A percentile compares a stretch with the other conserved stretches of the same genome.
Evolutionary conservation across 1,284 basidiomycete species (phyloP).

Genomic region (Rhodotorula sp.): DNA sequence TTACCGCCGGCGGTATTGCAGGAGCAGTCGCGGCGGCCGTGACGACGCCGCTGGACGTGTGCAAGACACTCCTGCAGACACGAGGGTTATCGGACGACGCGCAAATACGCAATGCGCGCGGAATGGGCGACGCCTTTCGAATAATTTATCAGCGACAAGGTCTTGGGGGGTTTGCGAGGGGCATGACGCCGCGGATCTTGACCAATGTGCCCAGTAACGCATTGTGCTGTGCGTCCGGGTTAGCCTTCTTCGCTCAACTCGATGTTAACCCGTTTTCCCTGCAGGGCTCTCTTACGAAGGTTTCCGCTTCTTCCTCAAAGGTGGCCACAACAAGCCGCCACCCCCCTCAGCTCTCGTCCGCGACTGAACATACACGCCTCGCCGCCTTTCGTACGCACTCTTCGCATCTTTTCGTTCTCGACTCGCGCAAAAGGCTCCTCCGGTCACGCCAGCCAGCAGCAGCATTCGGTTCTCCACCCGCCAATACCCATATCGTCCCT

Average conservation of each 20-base stretch:
- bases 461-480: no score
- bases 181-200: slow-evolving; percentile 85
- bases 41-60: slow-evolving; percentile 97
- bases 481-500: no score
- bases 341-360: slow-evolving; percentile 1
- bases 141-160: slow-evolving; percentile 88
- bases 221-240: slow-evolving; percentile 67
- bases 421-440: not conserved
- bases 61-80: slow-evolving; percentile 95
- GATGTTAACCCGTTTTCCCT: not conserved
- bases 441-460: no score
- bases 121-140: slow-evolving; percentile 83
- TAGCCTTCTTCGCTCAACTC: not conserved
- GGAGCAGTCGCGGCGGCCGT: slow-evolving; percentile 93
- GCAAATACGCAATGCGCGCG: slow-evolving; percentile 77
- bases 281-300: slow-evolving; percentile 45
- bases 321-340: slow-evolving; percentile 28
- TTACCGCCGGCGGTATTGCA: slow-evolving; percentile 83
- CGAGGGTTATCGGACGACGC: slow-evolving; percentile 77
- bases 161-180: slow-evolving; percentile 77
- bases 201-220: slow-evolving; percentile 98
- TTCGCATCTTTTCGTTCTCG: not conserved
- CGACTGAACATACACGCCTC: not conserved
- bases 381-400: not conserved
- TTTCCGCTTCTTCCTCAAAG: slow-evolving; percentile 41